phyloP scores from a whole-genome alignment of 371 early-diverging fungal genomes.

The Phascolomyces articulosus region DNA sequence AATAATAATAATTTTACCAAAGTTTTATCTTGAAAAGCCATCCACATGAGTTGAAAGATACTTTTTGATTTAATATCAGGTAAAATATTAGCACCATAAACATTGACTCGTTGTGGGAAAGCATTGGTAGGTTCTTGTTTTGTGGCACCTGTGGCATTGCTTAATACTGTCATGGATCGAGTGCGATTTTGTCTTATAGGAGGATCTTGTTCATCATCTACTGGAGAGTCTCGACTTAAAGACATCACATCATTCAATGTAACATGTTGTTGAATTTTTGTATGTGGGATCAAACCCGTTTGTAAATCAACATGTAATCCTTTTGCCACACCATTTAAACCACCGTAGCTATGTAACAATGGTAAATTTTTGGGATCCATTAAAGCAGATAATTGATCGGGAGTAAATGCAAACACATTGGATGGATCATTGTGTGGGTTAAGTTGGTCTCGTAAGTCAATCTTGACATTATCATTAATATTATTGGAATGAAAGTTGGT shows the following conservation, averaged over 20 bases:
- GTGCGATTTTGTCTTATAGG: constrained; percentile 10
- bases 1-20: constrained; percentile 47
- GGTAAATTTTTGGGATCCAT: constrained; percentile 65
- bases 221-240: neutral
- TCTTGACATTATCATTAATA: constrained; percentile 13
- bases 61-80: constrained; percentile 70
- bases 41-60: constrained; percentile 77
- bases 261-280: constrained; percentile 23
- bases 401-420: constrained; percentile 59
- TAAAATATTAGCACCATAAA: constrained; percentile 70
- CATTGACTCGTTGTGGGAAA: constrained; percentile 37
- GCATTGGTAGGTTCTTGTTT: constrained; percentile 14
- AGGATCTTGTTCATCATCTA: neutral
- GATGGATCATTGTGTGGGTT: constrained; percentile 45
- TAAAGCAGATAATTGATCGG: constrained; percentile 49
- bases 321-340: constrained; percentile 53
- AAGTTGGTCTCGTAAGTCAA: constrained; percentile 24
- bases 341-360: constrained; percentile 47
- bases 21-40: constrained; percentile 86
- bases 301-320: constrained; percentile 57
- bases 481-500: neutral
- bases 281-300: constrained; percentile 47
- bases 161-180: constrained; percentile 19
- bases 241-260: constrained; percentile 26
- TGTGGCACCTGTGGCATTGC: constrained; percentile 11